A percentile compares a stretch with the other conserved stretches of the same genome.
Conservation (phyloP, 495 filamentous ascomycete genomes). For the Penicillium longicatenatum region DNA sequence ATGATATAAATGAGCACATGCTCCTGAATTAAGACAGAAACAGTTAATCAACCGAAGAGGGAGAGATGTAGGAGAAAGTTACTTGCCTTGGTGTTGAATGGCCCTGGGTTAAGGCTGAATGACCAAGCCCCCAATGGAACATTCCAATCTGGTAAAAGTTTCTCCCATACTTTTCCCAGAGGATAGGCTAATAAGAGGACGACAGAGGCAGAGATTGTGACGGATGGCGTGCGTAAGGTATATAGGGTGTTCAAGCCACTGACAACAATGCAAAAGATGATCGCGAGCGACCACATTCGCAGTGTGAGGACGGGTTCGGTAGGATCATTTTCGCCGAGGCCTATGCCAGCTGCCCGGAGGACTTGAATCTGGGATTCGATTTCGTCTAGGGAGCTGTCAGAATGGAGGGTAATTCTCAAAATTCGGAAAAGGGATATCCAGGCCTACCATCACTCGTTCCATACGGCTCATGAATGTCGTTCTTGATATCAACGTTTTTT, state of each 20-base stretch:
- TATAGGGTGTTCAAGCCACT: constrained; percentile 67
- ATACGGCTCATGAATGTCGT: background rate
- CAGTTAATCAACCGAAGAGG: background rate
- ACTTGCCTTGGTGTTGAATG: constrained; percentile 58
- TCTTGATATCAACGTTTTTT: constrained; percentile 3
- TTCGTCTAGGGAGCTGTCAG: constrained; percentile 17
- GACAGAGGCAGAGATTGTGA: constrained; percentile 60
- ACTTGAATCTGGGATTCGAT: constrained; percentile 23
- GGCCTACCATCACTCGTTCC: constrained; percentile 3
- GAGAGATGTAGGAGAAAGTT: background rate
- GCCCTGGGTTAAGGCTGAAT: constrained; percentile 62
- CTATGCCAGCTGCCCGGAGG: constrained; percentile 31
- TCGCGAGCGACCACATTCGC: constrained; percentile 64
- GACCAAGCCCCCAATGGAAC: constrained; percentile 49
- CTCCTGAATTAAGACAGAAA: constrained; percentile 50
- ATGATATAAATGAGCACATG: constrained; percentile 70
- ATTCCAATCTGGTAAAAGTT: constrained; percentile 48
- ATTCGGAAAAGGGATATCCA: background rate
- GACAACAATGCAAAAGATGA: constrained; percentile 59
- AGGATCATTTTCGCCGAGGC: constrained; percentile 24
- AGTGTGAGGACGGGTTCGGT: constrained; percentile 56
- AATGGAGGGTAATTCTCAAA: background rate
- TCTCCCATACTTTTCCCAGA: constrained; percentile 56
- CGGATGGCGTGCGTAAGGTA: constrained; percentile 53
- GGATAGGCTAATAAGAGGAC: constrained; percentile 68